Percentiles rank a stretch among this genome's conserved stretches.
These are phyloP conservation scores for Lactarius quietus DNA, from an alignment of 768 basidiomycete genomes.

Conservation along the genomic window DNA sequence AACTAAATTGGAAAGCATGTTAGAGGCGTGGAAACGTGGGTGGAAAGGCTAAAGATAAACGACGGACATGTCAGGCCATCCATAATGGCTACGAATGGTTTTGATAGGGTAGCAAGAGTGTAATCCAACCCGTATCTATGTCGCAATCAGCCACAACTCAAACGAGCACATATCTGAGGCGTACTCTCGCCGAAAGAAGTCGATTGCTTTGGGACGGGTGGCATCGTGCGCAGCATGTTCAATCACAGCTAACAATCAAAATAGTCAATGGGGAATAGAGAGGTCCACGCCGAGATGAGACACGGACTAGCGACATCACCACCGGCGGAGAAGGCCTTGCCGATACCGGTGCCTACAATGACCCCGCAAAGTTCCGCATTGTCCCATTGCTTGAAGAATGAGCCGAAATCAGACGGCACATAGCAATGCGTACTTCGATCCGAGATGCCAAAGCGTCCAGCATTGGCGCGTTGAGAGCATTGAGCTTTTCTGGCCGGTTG, in stretches of 20 bases:
- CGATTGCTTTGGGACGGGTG: slow-evolving; percentile 62
- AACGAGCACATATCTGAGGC: slow-evolving; percentile 27
- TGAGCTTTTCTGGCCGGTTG: slow-evolving; percentile 76
- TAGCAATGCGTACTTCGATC: slow-evolving; percentile 56
- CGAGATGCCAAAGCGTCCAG: slow-evolving; percentile 63
- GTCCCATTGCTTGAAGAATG: slow-evolving; percentile 62
- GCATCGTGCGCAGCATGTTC: slow-evolving; percentile 44
- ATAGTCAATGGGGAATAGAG: not conserved
- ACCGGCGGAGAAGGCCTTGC: slow-evolving; percentile 87
- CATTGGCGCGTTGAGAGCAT: slow-evolving; percentile 81
- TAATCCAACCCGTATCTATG: slow-evolving; percentile 78
- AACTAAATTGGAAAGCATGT: slow-evolving; percentile 48
- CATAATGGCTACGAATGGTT: slow-evolving; percentile 88
- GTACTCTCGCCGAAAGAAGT: slow-evolving; percentile 89
- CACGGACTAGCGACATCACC: slow-evolving; percentile 86
- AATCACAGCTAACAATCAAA: slow-evolving; percentile 48
- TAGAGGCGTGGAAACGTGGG: not conserved
- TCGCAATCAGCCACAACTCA: not conserved
- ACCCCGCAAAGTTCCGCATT: slow-evolving; percentile 64
- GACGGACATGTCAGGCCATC: slow-evolving; percentile 88
- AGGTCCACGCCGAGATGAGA: not conserved
- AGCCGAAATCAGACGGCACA: no score
- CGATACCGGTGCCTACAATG: slow-evolving; percentile 67
- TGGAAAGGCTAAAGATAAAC: slow-evolving; percentile 18
- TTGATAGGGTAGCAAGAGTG: slow-evolving; percentile 61